phyloP scores from a whole-genome alignment of 108 stramenopile genomes.

The Pinguiococcus pyrenoidosus region DNA sequence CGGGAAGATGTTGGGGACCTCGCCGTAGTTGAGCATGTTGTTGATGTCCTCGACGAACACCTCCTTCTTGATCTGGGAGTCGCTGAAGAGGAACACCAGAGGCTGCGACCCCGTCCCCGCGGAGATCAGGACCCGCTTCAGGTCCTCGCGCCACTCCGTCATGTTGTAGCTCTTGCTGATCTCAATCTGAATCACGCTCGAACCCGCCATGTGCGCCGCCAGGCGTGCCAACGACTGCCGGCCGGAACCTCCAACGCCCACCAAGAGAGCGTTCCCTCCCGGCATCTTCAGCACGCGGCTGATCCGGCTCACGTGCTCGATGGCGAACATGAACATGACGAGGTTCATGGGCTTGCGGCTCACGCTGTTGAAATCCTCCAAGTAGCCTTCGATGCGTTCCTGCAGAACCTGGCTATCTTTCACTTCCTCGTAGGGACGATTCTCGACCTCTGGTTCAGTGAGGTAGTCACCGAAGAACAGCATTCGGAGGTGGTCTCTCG shows the following conservation, averaged over 20 bases:
- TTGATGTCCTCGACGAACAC: conserved; percentile 54
- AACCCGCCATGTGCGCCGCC: conserved; percentile 48
- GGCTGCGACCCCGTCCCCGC: conserved; percentile 35
- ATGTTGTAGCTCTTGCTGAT: conserved; percentile 49
- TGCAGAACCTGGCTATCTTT: conserved; percentile 8
- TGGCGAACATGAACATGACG: conserved; percentile 52
- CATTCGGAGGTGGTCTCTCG: conserved; percentile 21
- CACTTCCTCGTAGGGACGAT: conserved; percentile 35
- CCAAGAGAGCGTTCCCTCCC: conserved; percentile 46
- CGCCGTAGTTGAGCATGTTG: conserved; percentile 52
- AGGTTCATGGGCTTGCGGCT: conserved; percentile 49
- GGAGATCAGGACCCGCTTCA: conserved; percentile 39
- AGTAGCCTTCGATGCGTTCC: conserved; percentile 24
- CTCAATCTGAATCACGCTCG: conserved; percentile 35
- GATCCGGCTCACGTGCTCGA: conserved; percentile 46
- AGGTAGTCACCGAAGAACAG: conserved; percentile 52
- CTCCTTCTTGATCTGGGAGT: conserved; percentile 51
- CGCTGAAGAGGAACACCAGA: conserved; percentile 44
- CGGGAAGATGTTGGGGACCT: conserved; percentile 53
- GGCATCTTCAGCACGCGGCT: conserved; percentile 45
- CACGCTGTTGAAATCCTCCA: conserved; percentile 42
- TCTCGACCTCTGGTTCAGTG: conserved; percentile 13
- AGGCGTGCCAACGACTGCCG: conserved; percentile 40
- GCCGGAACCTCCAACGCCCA: conserved; percentile 52
- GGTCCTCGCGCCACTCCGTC: conserved; percentile 50